A percentile compares a stretch with the other conserved stretches of the same genome.
phyloP scores from a whole-genome alignment of 1,284 basidiomycete species.

The Moesziomyces antarcticus region DNA sequence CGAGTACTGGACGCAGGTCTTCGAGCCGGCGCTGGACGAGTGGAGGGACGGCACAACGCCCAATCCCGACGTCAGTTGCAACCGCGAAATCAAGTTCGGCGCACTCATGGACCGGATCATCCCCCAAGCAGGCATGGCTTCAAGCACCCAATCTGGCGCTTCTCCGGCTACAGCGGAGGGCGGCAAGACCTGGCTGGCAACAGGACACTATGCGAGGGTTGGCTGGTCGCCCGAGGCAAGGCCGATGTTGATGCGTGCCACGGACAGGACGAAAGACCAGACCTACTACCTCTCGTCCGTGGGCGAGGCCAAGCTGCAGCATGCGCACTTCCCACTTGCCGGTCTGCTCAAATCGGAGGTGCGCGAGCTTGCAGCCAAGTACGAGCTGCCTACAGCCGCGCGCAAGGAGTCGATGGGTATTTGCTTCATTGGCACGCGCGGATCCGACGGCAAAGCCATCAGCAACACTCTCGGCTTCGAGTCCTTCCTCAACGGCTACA shows the following conservation, averaged over 20 bases:
- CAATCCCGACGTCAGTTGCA: conserved; percentile 94
- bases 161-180: background rate
- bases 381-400: conserved; percentile 79
- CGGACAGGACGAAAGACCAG: conserved; percentile 79
- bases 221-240: conserved; percentile 70
- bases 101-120: conserved; percentile 75
- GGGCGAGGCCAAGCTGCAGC: conserved; percentile 52
- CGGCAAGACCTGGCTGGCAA: conserved; percentile 75
- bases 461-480: conserved; percentile 34
- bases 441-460: conserved; percentile 26
- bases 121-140: background rate
- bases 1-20: conserved; percentile 63
- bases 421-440: conserved; percentile 88
- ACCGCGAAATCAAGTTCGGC: conserved; percentile 93
- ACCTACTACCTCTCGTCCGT: conserved; percentile 84
- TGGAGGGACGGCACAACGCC: conserved; percentile 72
- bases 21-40: conserved; percentile 58
- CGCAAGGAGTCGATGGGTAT: conserved; percentile 92
- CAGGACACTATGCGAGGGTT: conserved; percentile 86
- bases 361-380: conserved; percentile 78
- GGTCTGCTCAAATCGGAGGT: conserved; percentile 72
- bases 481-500: conserved; percentile 73
- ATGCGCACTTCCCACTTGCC: conserved; percentile 75
- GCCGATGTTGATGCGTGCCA: conserved; percentile 48
- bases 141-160: background rate